Evolutionary conservation across 164 flowering plant species (phyloP), one percentile per base, ranked within the genome.

Genomic region (Vitis cinerea): DNA sequence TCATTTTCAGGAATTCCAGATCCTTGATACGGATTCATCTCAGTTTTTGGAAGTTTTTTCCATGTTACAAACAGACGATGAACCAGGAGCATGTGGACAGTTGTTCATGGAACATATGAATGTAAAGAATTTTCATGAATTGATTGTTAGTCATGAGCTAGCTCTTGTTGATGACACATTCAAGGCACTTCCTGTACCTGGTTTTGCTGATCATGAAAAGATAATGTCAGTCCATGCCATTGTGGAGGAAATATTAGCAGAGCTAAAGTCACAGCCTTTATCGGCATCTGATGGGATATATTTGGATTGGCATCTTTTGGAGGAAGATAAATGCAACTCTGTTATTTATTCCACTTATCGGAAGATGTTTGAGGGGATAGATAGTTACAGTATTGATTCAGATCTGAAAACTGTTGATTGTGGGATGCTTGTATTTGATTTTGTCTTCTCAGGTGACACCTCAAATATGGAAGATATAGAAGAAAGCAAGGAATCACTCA

Each of bases 261-360:
- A 67, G 29, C n/a, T 86, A 68, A 83, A 84, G 74, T 81, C 79
- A 67, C 82, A 74, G 57, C 78, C 85, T 17, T 70, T 88, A 48
- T 89, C 92, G 64, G 85, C 91, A 64, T 90, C 90, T 67, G 88
- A 91, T 83, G 90, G 74, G 65, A 90, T 95, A 59, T 95, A 95
- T 77, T 78, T 95, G 71, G 94, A 93, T 75, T 93, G 98, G 97
- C 82, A 85, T 83, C 80, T 91, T 62, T 74, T 89, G 59, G 94
- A 82, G 71, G 84, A 84, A 72, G 86, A 85, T 71, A 75, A 72
- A 66, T 80, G 80, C 79, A 79, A 59, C 67, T 27, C 5, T 65
- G 64, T 67, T 65, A 72, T 74, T 9, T 72, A 68, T 76, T 70
- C 76, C 51, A 63, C 74, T 56, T 64, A 65, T 69, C 75, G 74